phyloP scores from a whole-genome alignment of 1,139 yeast species.

The Geotrichum europaeum region DNA sequence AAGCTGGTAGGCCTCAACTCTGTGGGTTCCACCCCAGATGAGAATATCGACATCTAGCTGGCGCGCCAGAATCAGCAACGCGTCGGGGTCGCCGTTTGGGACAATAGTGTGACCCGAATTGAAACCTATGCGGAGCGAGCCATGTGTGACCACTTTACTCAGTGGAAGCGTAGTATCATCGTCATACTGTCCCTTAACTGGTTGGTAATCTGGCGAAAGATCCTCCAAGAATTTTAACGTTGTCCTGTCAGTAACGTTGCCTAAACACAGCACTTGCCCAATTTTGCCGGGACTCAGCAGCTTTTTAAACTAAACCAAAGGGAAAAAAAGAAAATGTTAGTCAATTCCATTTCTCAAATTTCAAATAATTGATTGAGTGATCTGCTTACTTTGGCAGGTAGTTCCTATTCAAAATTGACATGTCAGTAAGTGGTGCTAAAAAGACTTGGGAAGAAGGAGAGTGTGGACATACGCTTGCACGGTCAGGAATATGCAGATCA shows the following conservation, averaged over 20 bases:
- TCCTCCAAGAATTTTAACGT: conserved; percentile 59
- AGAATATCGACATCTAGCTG: conserved; percentile 88
- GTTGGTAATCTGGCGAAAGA: conserved; percentile 64
- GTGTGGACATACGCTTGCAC: conserved; percentile 49
- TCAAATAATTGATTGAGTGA: background rate
- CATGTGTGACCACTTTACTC: conserved; percentile 60
- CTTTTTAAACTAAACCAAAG: conserved; percentile 52
- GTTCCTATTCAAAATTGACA: conserved; percentile 31
- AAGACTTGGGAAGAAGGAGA: conserved; percentile 5
- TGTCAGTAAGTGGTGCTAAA: conserved; percentile 12
- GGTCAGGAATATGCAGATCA: conserved; percentile 82
- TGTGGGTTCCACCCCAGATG: conserved; percentile 95
- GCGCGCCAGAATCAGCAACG: conserved; percentile 74
- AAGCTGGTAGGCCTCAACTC: conserved; percentile 85
- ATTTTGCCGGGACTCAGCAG: conserved; percentile 77
- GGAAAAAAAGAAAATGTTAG: background rate
- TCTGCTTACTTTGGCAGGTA: conserved; percentile 36
- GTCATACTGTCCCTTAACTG: conserved; percentile 79
- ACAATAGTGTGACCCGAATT: conserved; percentile 79
- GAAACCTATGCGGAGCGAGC: conserved; percentile 71
- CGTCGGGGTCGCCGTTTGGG: conserved; percentile 82
- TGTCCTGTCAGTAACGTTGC: conserved; percentile 67
- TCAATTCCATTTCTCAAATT: background rate
- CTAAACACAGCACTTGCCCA: conserved; percentile 76
- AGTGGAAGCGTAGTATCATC: conserved; percentile 45